These are phyloP conservation scores for Scutellaria galericulata DNA, from an alignment of 257 asterid species.

Conservation along the genomic window DNA sequence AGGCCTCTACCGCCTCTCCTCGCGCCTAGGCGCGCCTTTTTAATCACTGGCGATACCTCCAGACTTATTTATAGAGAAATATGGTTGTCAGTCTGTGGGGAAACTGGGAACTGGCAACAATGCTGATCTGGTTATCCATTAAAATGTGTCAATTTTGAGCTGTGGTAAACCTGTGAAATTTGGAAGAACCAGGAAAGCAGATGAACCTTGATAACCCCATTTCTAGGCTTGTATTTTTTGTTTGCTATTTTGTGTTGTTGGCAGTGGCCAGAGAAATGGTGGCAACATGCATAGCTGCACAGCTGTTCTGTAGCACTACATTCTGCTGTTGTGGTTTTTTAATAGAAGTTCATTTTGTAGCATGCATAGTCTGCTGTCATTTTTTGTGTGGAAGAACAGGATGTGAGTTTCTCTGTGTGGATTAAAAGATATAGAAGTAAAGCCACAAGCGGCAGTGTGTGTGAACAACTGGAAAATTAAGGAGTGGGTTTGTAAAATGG, in stretches of 20 bases:
- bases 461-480: not conserved
- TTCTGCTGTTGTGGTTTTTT: not conserved
- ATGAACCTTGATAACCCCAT: not conserved
- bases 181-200: not conserved
- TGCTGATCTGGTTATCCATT: not conserved
- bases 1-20: too few relatives aligned
- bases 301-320: not conserved
- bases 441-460: not conserved
- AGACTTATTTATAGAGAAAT: not conserved
- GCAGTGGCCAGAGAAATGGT: not conserved
- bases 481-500: conserved; percentile 6
- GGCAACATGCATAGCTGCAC: not conserved
- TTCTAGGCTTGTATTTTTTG: not conserved
- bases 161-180: not conserved
- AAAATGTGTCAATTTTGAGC: conserved; percentile 3
- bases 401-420: not conserved
- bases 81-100: not conserved
- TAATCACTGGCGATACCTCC: conserved; percentile 1
- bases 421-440: conserved; percentile 1
- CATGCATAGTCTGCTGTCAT: not conserved
- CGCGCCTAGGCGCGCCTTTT: too few relatives aligned
- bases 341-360: not conserved
- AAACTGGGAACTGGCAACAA: not conserved
- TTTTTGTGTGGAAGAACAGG: not conserved
- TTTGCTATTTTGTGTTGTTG: not conserved